Conservation (phyloP, 2,329 filamentous ascomycete species). For the Cladobotryum protrusum region DNA sequence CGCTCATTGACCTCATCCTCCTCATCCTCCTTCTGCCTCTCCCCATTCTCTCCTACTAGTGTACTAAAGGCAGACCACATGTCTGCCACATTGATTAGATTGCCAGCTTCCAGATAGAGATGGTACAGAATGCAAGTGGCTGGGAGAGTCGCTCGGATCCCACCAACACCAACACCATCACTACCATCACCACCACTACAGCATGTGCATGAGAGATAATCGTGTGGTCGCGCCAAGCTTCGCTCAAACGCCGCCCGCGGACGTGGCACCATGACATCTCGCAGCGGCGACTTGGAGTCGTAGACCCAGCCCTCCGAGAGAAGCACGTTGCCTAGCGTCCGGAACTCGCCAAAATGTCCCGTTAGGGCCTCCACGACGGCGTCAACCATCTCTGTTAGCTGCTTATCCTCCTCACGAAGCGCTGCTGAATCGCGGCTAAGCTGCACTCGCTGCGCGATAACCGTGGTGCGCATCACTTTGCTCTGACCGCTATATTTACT, state of each 20-base stretch:
- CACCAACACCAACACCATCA: background rate
- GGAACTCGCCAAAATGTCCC: constrained; percentile 15
- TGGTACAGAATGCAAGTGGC: constrained; percentile 70
- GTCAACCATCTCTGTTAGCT: constrained; percentile 62
- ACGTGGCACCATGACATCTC: constrained; percentile 68
- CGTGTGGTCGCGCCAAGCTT: constrained; percentile 64
- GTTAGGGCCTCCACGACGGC: constrained; percentile 27
- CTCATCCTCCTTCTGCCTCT: constrained; percentile 31
- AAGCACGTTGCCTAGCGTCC: constrained; percentile 38
- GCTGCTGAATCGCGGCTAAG: constrained; percentile 68
- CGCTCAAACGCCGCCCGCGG: constrained; percentile 66
- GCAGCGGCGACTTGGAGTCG: constrained; percentile 62
- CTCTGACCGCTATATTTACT: constrained; percentile 70
- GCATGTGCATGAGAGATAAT: constrained; percentile 70
- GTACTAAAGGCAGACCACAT: constrained; percentile 71
- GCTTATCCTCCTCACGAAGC: constrained; percentile 63
- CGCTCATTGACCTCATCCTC: constrained; percentile 46
- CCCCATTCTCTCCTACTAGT: constrained; percentile 42
- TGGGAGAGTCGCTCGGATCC: constrained; percentile 55
- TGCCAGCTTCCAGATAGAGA: constrained; percentile 70
- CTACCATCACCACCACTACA: constrained; percentile 47
- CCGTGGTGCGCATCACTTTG: constrained; percentile 66
- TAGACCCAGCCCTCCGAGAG: constrained; percentile 72
- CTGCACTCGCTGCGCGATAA: constrained; percentile 76
- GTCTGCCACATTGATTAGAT: constrained; percentile 72